These are phyloP conservation scores for Suhomyces sp. DNA, from an alignment of 805 yeast genomes.

Conservation along the genomic window DNA sequence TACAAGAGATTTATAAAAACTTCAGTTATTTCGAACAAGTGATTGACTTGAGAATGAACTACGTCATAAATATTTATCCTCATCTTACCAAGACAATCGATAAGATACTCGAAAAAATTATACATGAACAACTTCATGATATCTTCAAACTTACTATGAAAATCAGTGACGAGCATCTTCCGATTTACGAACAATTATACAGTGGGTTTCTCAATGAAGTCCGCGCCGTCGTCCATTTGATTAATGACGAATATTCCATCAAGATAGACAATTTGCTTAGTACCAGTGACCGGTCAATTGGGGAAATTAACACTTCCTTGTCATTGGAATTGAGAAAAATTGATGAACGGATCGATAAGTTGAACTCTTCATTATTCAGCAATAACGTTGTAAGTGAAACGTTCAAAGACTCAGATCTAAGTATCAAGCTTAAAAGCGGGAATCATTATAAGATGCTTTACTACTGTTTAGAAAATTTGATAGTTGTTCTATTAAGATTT, in stretches of 20 bases:
- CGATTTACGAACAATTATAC: conserved; percentile 34
- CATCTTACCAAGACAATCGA: conserved; percentile 14
- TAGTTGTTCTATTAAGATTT: conserved; percentile 50
- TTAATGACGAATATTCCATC: conserved; percentile 47
- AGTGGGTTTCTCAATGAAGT: conserved; percentile 34
- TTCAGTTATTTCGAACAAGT: conserved; percentile 17
- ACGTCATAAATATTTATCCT: conserved; percentile 23
- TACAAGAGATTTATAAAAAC: conserved; percentile 4
- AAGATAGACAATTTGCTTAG: conserved; percentile 61
- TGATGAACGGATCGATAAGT: conserved; percentile 47
- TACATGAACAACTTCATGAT: conserved; percentile 16
- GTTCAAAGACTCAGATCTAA: conserved; percentile 17
- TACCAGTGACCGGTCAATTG: conserved; percentile 64
- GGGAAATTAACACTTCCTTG: conserved; percentile 71
- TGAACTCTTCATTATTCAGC: conserved; percentile 35
- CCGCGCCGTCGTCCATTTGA: conserved; percentile 33
- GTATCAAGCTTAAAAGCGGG: conserved; percentile 21
- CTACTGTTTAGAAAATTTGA: conserved; percentile 48
- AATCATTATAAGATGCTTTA: conserved; percentile 41
- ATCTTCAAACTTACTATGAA: conserved; percentile 18
- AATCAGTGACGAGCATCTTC: conserved; percentile 34
- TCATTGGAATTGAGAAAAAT: conserved; percentile 59
- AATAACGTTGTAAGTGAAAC: conserved; percentile 19
- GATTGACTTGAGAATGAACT: conserved; percentile 16
- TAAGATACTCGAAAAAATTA: conserved; percentile 16